phyloP scores from a whole-genome alignment of 441 rosid species.

The Adansonia grandidieri region DNA sequence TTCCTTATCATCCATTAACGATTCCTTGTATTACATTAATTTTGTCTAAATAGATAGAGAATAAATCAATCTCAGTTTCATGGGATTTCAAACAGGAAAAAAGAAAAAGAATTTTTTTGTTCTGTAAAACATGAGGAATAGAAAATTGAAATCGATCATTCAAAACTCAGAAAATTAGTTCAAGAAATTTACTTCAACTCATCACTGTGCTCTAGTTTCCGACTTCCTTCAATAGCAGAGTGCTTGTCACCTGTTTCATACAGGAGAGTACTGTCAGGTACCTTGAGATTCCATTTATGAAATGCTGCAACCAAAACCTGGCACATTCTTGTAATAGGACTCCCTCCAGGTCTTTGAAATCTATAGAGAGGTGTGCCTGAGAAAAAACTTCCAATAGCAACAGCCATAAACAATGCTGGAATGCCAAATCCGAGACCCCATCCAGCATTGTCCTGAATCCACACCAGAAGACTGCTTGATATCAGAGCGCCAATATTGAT shows the following conservation, averaged over 20 bases:
- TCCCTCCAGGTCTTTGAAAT: slow-evolving; percentile 83
- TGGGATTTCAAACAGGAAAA: neutral
- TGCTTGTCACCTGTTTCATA: slow-evolving; percentile 66
- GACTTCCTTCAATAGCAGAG: slow-evolving; percentile 75
- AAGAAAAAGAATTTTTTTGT: neutral
- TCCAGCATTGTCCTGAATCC: slow-evolving; percentile 85
- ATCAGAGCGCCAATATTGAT: slow-evolving; percentile 78
- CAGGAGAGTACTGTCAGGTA: slow-evolving; percentile 59
- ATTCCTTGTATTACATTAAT: neutral
- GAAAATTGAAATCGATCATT: slow-evolving; percentile 1
- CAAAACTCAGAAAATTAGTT: slow-evolving; percentile 9
- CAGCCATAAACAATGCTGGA: slow-evolving; percentile 81
- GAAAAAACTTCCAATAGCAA: slow-evolving; percentile 82
- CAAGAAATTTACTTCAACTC: slow-evolving; percentile 54
- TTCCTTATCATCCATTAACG: neutral
- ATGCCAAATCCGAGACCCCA: slow-evolving; percentile 93
- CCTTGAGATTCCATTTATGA: slow-evolving; percentile 55
- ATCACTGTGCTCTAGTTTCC: slow-evolving; percentile 73
- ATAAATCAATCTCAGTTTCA: neutral
- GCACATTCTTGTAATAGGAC: slow-evolving; percentile 74
- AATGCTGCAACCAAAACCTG: slow-evolving; percentile 81
- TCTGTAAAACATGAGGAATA: neutral
- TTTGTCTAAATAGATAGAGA: neutral
- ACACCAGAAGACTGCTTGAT: slow-evolving; percentile 74
- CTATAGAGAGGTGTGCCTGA: slow-evolving; percentile 81